Percentiles rank a stretch among this genome's conserved stretches.
Evolutionary conservation across 345 rosid species (phyloP).

Genomic region (Tarenaya hassleriana): DNA sequence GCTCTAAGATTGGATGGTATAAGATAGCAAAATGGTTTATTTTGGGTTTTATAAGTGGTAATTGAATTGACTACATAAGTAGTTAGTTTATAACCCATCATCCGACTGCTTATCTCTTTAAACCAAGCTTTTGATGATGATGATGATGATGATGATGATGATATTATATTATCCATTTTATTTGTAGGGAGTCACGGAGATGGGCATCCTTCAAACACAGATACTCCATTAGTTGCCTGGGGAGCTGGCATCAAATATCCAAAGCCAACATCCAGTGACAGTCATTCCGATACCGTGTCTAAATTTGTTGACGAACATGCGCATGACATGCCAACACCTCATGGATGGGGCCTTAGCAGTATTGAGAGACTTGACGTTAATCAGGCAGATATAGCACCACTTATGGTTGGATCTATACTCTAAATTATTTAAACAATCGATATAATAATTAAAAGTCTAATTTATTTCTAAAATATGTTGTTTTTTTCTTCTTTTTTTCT

Average conservation of each 20-base stretch:
- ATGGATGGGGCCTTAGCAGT: conserved; percentile 67
- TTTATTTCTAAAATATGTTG: conserved; percentile 10
- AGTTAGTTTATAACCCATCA: neutral
- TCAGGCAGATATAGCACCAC: conserved; percentile 95
- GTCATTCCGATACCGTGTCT: conserved; percentile 51
- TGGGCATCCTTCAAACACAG: conserved; percentile 90
- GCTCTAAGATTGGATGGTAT: conserved; percentile 12
- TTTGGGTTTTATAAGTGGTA: conserved; percentile 17
- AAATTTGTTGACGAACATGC: conserved; percentile 77
- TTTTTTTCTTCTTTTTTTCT: conserved; percentile 23
- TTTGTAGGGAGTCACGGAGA: conserved; percentile 86
- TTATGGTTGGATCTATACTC: conserved; percentile 51
- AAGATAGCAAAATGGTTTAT: conserved; percentile 8
- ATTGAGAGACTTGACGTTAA: conserved; percentile 93
- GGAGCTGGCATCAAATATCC: conserved; percentile 89
- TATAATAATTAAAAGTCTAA: neutral
- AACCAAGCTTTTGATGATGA: too few species aligned
- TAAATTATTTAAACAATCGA: neutral
- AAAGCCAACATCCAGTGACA: conserved; percentile 32
- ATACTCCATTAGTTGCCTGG: conserved; percentile 97
- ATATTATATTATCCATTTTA: conserved; percentile 2
- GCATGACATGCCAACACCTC: conserved; percentile 80
- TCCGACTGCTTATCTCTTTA: neutral
- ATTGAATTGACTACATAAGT: neutral
- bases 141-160: conserved; percentile 22